A percentile compares a stretch with the other conserved stretches of the same genome.
phyloP scores from a whole-genome alignment of 345 rosid species.

The Mercurialis annua region DNA sequence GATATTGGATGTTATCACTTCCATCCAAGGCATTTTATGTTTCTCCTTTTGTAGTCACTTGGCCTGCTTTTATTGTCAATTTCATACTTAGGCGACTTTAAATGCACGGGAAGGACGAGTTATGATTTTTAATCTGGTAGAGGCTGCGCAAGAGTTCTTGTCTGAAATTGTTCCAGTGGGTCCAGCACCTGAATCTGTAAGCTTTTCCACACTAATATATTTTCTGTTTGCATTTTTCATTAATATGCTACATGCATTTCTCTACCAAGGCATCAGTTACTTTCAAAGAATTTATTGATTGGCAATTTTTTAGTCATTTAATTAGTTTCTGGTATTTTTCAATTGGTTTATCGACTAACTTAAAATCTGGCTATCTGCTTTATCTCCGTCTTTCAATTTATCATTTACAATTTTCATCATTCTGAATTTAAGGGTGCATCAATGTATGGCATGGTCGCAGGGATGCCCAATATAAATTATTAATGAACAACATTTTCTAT shows the following conservation, averaged over 20 bases:
- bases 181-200: constrained; percentile 53
- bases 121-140: constrained; percentile 94
- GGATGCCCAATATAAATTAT: not conserved
- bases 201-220: constrained; percentile 22
- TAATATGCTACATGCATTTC: not conserved
- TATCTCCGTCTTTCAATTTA: not conserved
- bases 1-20: not conserved
- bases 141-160: constrained; percentile 96
- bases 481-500: not conserved
- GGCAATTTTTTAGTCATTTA: not conserved
- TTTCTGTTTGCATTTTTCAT: constrained; percentile 4
- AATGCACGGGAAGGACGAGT: constrained; percentile 95
- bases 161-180: constrained; percentile 64
- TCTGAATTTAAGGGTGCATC: not conserved
- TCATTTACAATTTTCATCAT: not conserved
- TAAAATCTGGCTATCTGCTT: not conserved
- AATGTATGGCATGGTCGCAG: not conserved
- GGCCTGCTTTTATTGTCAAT: not conserved
- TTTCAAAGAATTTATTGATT: not conserved
- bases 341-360: not conserved
- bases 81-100: constrained; percentile 58
- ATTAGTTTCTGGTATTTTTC: not conserved
- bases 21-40: not conserved
- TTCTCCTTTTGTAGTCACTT: constrained; percentile 2
- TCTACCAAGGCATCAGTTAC: constrained; percentile 4